Evolutionary conservation across 106 monocot species (phyloP), one percentile per base, ranked within the genome.

Genomic region (Apostasia ramifera): DNA sequence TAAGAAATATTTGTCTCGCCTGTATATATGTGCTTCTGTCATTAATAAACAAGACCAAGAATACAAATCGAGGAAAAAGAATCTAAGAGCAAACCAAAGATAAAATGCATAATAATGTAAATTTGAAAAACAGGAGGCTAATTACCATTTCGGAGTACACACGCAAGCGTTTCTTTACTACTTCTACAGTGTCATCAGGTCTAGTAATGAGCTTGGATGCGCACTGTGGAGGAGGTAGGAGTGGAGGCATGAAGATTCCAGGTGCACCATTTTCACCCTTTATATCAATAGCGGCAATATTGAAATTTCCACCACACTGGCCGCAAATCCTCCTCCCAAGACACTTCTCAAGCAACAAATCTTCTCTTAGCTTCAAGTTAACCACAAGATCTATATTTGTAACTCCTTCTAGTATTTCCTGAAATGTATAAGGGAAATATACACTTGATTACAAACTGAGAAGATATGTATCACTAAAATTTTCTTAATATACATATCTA

Each of bases 311-410:
- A 44, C 92, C 92, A 61, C 92, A 93, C 40, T 88, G 73, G 70
- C 83, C 79, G 71, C 92, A 93, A 41, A 93, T 88, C 67, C 92
- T 83, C 73, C 92, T 93, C 45, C 92, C 92, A 57, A 93, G 83
- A 61, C 92, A 93, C 65, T 93, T 93, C n/a, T 74, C 72, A 54
- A 93, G 53, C 38, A 93, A 52, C 38, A 82, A 77, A 53, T 93
- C 88, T 70, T 93, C 92, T 68, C 86, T 75, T 1, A 93, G 83
- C 71, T 86, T 93, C 3, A 93, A 66, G 57, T 93, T 93, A 68
- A 93, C 56, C 42, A 83, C 92, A 48, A 86, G 53, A 57, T 93
- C 92, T 53, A 93, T 80, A 49, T 93, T 81, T 2, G 86, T 81
- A n/a, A 88, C 81, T 46, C 79, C 83, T 50, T 93, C 92, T 2